Percentiles rank a stretch among this genome's conserved stretches.
Evolutionary conservation across 306 rosid genomes (phyloP).

Genomic region (Elaeagnus macrophylla): DNA sequence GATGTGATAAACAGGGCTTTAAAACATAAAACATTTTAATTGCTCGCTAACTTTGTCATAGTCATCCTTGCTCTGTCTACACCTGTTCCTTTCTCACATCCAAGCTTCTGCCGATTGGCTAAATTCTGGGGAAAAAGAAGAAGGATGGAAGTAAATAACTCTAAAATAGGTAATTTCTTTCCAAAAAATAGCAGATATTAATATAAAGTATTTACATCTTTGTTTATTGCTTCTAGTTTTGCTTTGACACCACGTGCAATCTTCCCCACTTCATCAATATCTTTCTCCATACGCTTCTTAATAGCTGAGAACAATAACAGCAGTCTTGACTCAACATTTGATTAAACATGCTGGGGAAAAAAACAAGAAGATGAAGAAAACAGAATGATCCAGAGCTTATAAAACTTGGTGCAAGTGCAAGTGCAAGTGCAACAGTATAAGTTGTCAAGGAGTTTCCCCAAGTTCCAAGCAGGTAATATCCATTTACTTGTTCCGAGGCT

Average conservation of each 20-base stretch:
- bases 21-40: constrained; percentile 11
- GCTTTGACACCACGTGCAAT: constrained; percentile 69
- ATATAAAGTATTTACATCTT: constrained; percentile 49
- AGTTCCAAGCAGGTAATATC: neutral
- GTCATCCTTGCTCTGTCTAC: constrained; percentile 81
- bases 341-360: neutral
- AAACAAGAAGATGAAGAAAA: constrained; percentile 1
- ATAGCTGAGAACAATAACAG: constrained; percentile 45
- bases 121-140: constrained; percentile 38
- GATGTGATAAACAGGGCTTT: neutral
- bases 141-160: constrained; percentile 15
- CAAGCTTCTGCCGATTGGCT: constrained; percentile 64
- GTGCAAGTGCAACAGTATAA: constrained; percentile 8
- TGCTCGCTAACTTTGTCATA: constrained; percentile 60
- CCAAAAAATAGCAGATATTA: constrained; percentile 13
- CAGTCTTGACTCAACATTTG: constrained; percentile 1
- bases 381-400: neutral
- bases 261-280: constrained; percentile 95
- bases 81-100: constrained; percentile 77
- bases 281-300: constrained; percentile 95
- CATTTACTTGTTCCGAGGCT: neutral
- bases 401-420: neutral
- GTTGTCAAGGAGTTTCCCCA: constrained; percentile 1
- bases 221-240: constrained; percentile 68
- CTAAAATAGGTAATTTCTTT: neutral